Percentiles rank a stretch among this genome's conserved stretches.
These are phyloP conservation scores for Diutina mesorugosa DNA, from an alignment of 1,139 yeast species.

Conservation along the genomic window DNA sequence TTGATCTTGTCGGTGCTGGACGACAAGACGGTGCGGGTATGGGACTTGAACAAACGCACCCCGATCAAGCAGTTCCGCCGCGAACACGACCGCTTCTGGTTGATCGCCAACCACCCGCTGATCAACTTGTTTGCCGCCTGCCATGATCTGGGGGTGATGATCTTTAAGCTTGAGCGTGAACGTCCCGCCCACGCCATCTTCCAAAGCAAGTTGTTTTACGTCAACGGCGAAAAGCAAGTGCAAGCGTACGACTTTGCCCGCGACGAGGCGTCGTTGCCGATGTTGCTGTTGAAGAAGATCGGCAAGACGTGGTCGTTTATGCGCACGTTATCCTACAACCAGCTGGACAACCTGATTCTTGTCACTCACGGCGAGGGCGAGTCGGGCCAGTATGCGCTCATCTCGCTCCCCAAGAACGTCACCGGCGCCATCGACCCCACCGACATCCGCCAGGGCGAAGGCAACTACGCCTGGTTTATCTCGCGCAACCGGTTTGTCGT, in stretches of 20 bases:
- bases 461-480: conserved; percentile 77
- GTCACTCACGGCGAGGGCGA: conserved; percentile 68
- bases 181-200: conserved; percentile 78
- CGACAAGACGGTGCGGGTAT: conserved; percentile 92
- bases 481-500: conserved; percentile 91
- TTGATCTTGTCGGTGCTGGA: conserved; percentile 88
- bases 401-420: conserved; percentile 72
- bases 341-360: conserved; percentile 77
- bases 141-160: conserved; percentile 97
- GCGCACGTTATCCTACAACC: conserved; percentile 79
- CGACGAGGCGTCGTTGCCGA: conserved; percentile 57
- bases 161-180: conserved; percentile 93
- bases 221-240: conserved; percentile 79
- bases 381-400: conserved; percentile 55
- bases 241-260: conserved; percentile 61
- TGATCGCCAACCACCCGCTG: conserved; percentile 76
- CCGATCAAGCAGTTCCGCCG: conserved; percentile 92
- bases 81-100: conserved; percentile 93
- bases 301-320: conserved; percentile 83
- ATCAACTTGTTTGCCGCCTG: conserved; percentile 93
- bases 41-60: conserved; percentile 92
- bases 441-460: conserved; percentile 67
- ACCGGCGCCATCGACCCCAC: conserved; percentile 90
- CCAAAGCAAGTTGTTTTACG: conserved; percentile 59
- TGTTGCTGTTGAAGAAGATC: conserved; percentile 71